Base-by-base conservation (phyloP, 2,329 filamentous ascomycete species). In the Penicillium sp. region DNA sequence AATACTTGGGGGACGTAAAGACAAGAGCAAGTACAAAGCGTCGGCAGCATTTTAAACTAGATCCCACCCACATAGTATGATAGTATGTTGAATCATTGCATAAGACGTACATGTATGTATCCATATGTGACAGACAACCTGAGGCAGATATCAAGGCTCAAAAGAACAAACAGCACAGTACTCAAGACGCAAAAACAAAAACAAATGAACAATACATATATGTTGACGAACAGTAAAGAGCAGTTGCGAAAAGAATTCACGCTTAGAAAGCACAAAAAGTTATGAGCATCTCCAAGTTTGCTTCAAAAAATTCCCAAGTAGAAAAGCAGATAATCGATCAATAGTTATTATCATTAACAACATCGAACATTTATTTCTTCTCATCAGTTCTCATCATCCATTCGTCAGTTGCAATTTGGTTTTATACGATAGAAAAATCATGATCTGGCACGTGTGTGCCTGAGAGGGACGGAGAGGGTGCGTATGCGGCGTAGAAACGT, bases 291-390 rank as follows among this genome's bases (percentile, higher is more conserved):
- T 18, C 40, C 23, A 43, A 43, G 40, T 23, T 43, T 18, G 40
- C 40, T 43, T 43, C 40, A 23, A 43, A 14, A 11, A 35, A 35
- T 14, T 43, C 40, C 40, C 40, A 14, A 4, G 23, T 5, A 21
- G 14, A 18, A 18, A 18, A 43, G 35, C n/a, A 40, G 35, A 40
- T 35, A 43, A 23, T 43, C 38, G n/a, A 42, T 42, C n/a, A 42
- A 42, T 11, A 21, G 30, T 16, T 9, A 35, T 35, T 35, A 35
- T 16, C 3, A 35, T 35, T 35, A 35, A 35, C 3, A 40, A 40
- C 16, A 20, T 47, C 52, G 38, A 55, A 55, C 33, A 48, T 40
- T 47, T 47, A 35, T 48, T 47, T 48, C 52, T 55, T 55, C 45
- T 55, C 45, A 43, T 55, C 45, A 48, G 23, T 12, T 30, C 35